These are phyloP conservation scores for Pythium coloratum DNA, from an alignment of 352 stramenopile genomes.

Conservation along the genomic window DNA sequence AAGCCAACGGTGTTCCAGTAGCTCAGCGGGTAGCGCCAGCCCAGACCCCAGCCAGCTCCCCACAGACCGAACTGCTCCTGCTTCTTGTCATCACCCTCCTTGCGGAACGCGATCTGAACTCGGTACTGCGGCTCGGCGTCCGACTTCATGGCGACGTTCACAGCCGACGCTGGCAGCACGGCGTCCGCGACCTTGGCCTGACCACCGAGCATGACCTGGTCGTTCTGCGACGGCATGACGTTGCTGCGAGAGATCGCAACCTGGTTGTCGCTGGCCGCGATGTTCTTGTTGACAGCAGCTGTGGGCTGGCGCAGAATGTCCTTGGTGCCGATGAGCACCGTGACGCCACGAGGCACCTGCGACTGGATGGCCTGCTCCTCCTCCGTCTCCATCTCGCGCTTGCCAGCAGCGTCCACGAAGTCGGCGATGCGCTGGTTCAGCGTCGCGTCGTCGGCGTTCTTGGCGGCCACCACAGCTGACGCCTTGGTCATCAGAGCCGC, in stretches of 20 bases:
- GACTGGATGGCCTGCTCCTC: constrained; percentile 23
- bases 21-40: too few species aligned
- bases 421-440: constrained; percentile 24
- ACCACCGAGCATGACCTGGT: neutral
- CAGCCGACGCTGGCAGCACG: neutral
- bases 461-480: constrained; percentile 29
- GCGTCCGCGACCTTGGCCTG: constrained; percentile 9
- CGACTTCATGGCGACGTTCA: neutral
- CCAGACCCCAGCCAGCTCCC: too few species aligned
- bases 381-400: constrained; percentile 8
- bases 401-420: constrained; percentile 24
- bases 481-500: constrained; percentile 33
- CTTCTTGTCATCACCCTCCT: too few species aligned
- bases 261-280: constrained; percentile 23
- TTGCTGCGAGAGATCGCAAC: neutral
- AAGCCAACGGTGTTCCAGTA: too few species aligned
- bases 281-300: constrained; percentile 29
- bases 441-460: constrained; percentile 17
- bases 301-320: constrained; percentile 22
- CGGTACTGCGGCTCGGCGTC: too few species aligned
- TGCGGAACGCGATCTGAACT: too few species aligned
- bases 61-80: too few species aligned
- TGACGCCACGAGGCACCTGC: constrained; percentile 15
- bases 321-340: constrained; percentile 19
- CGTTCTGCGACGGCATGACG: constrained; percentile 13